These are phyloP conservation scores for Metarhizium anisopliae DNA, from an alignment of 2,329 filamentous ascomycete genomes.

Conservation along the genomic window DNA sequence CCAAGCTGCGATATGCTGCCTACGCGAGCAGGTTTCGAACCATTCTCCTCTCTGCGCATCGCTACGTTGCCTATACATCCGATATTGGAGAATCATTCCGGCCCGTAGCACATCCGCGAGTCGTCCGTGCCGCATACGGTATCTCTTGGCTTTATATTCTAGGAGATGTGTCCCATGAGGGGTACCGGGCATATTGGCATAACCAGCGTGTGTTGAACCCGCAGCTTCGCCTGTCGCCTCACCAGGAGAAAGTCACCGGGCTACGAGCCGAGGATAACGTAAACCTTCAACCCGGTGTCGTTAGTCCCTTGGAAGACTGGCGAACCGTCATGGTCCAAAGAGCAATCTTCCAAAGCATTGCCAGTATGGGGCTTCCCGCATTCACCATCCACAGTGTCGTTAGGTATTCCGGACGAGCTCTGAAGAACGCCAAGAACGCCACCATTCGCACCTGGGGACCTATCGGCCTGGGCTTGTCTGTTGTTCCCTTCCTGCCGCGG, in stretches of 20 bases:
- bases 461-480: conserved; percentile 70
- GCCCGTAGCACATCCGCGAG: conserved; percentile 76
- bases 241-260: conserved; percentile 39
- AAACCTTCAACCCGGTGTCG: conserved; percentile 28
- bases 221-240: conserved; percentile 43
- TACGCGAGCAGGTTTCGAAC: conserved; percentile 82
- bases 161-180: conserved; percentile 86
- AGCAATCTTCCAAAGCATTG: conserved; percentile 81
- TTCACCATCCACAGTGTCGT: conserved; percentile 94
- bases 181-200: conserved; percentile 86
- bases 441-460: conserved; percentile 76
- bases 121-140: conserved; percentile 77
- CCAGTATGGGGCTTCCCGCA: conserved; percentile 88
- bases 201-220: conserved; percentile 73
- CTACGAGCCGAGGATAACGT: conserved; percentile 24
- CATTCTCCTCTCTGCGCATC: conserved; percentile 80
- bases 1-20: conserved; percentile 79
- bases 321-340: conserved; percentile 84
- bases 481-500: conserved; percentile 75
- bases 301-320: conserved; percentile 78
- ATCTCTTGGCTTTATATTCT: conserved; percentile 88
- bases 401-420: conserved; percentile 73
- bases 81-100: conserved; percentile 96
- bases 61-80: conserved; percentile 94
- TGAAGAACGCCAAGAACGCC: conserved; percentile 74